phyloP scores from a whole-genome alignment of 2,329 filamentous ascomycete genomes.

The Plectosphaerella plurivora region DNA sequence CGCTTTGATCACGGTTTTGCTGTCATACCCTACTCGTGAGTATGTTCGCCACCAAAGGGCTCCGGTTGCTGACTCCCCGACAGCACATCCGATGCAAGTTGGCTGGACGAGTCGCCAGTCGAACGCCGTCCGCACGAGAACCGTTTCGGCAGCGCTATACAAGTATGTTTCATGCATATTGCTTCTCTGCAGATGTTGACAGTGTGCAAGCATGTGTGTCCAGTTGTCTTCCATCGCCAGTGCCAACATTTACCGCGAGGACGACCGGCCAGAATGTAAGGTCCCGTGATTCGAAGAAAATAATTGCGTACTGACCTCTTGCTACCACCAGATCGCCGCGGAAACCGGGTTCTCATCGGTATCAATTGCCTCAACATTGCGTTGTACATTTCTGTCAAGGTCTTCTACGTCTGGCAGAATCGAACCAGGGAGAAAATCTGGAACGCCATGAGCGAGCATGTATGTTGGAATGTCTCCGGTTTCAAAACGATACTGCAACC shows the following conservation, averaged over 20 bases:
- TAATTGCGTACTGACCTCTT: no score
- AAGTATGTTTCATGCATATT: conserved; percentile 25
- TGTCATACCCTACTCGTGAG: conserved; percentile 25
- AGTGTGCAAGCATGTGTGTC: neutral
- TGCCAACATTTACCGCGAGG: conserved; percentile 37
- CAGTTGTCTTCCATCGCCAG: conserved; percentile 20
- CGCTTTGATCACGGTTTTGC: conserved; percentile 26
- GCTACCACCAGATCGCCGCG: conserved; percentile 21
- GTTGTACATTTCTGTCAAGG: conserved; percentile 42
- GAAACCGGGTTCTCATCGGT: conserved; percentile 45
- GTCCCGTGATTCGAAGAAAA: accelerated
- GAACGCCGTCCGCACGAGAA: conserved; percentile 52
- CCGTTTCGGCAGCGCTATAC: conserved; percentile 53
- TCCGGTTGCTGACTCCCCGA: conserved; percentile 17
- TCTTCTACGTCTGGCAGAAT: conserved; percentile 49
- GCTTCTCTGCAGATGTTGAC: neutral
- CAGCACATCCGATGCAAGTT: conserved; percentile 48
- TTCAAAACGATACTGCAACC: conserved; percentile 19
- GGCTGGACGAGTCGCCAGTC: conserved; percentile 55
- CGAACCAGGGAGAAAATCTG: conserved; percentile 36
- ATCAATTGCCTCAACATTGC: conserved; percentile 43
- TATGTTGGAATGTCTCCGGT: conserved; percentile 15
- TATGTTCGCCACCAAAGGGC: conserved; percentile 5
- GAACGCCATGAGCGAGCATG: conserved; percentile 38
- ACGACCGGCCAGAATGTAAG: conserved; percentile 19